Base-by-base conservation (phyloP, 305 asterid genomes). In the Plantago rigida region DNA sequence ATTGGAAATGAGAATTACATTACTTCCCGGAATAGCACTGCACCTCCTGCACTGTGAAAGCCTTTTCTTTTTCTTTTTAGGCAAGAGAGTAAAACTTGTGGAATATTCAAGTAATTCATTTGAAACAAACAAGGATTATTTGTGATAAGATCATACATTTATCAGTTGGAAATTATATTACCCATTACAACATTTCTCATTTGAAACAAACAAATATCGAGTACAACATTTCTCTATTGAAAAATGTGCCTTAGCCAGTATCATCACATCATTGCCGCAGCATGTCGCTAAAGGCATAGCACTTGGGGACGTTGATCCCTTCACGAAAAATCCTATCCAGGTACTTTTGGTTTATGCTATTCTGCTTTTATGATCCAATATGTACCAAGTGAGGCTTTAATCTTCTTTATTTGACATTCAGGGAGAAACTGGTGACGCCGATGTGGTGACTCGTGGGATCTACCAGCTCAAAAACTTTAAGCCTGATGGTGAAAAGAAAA, bases 201-300 rank as follows among this genome's bases (percentile, higher is more conserved):
- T 10, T 51, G 56, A 5, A 19, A n/a, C 39, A 67, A 1, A 31
- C 5, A 4, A 4, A 1, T 31, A n/a, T n/a, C n/a, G 19, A 17
- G 19, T 31, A 31, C 10, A 36, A 36, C 44, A 36, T 36, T 5
- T 36, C 44, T 6, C 46, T 64, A 13, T 56, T 66, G 36, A 45
- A 74, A 50, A 8, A 28, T 41, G 44, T 66, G 13, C 94, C 97
- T 91, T 91, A 79, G 87, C 92, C 51, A 73, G 71, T 36, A 8
- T 8, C 59, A 58, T 65, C 72, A 90, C 96, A 51, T 59, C 70
- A 59, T 71, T 88, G 76, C 79, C 93, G 45, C 89, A 79, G 72
- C 83, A 71, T 64, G 52, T 86, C 31, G 95, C 90, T 70, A 79
- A 75, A 88, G 98, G 93, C 54, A 83, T 88, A 72, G 95, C 98